phyloP scores from a whole-genome alignment of 192 early-diverging fungal species.

The Pilaira anomala region DNA sequence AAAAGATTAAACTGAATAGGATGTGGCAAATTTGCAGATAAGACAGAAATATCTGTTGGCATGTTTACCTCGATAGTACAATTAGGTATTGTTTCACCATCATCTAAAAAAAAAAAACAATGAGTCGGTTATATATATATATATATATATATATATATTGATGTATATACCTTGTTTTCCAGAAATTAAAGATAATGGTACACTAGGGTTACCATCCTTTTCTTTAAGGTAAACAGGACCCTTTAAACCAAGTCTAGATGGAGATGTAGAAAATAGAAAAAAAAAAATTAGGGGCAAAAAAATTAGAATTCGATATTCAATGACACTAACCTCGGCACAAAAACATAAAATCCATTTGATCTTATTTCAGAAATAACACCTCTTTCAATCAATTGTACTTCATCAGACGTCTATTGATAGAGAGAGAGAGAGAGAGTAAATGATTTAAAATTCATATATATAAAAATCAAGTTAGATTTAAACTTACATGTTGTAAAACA shows the following conservation, averaged over 20 bases:
- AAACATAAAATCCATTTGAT: constrained; percentile 63
- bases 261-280: not conserved
- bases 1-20: constrained; percentile 54
- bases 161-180: constrained; percentile 36
- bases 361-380: constrained; percentile 73
- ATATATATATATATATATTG: constrained; percentile 30
- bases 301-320: too few species aligned
- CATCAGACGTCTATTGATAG: constrained; percentile 13
- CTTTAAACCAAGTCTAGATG: constrained; percentile 60
- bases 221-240: constrained; percentile 69
- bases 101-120: constrained; percentile 9
- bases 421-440: too few species aligned
- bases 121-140: not conserved
- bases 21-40: constrained; percentile 32
- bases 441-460: too few species aligned
- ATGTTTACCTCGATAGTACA: constrained; percentile 44
- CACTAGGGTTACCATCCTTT: constrained; percentile 45
- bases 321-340: constrained; percentile 43
- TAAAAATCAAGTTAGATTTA: not conserved
- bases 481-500: constrained; percentile 51
- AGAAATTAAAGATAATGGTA: constrained; percentile 61
- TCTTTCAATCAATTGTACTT: constrained; percentile 47
- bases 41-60: constrained; percentile 47
- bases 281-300: constrained; percentile 17
- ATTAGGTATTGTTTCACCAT: constrained; percentile 27